Percentiles rank a stretch among this genome's conserved stretches.
Evolutionary conservation across 2,329 filamentous ascomycete species (phyloP).

Genomic region (Orbilia quercus): DNA sequence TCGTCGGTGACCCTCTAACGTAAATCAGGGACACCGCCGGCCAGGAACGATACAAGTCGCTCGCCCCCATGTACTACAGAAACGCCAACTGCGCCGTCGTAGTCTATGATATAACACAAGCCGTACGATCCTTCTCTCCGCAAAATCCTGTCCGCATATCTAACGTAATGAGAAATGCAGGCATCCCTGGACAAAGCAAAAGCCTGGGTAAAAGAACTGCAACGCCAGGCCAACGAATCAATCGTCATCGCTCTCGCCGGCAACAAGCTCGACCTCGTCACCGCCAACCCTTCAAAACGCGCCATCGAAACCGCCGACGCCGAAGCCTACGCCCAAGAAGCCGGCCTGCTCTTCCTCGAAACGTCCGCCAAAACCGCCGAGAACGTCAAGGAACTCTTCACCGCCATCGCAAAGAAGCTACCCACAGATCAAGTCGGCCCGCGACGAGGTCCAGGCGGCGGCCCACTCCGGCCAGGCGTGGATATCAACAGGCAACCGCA

Average conservation of each 20-base stretch:
- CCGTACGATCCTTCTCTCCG: slow-evolving; percentile 73
- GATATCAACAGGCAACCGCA: slow-evolving; percentile 67
- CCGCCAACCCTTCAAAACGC: slow-evolving; percentile 93
- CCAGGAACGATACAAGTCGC: slow-evolving; percentile 98
- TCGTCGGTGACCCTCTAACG: slow-evolving; percentile 24
- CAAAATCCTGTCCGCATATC: slow-evolving; percentile 11
- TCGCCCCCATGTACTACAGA: slow-evolving; percentile 99
- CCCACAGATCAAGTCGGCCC: slow-evolving; percentile 96
- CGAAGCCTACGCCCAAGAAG: slow-evolving; percentile 93
- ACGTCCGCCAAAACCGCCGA: slow-evolving; percentile 97
- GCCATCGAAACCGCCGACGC: slow-evolving; percentile 89
- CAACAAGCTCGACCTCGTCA: slow-evolving; percentile 97
- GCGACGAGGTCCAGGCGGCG: slow-evolving; percentile 64
- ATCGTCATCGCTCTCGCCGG: slow-evolving; percentile 98
- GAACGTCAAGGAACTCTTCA: slow-evolving; percentile 95
- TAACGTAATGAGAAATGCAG: slow-evolving; percentile 66
- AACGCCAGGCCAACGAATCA: slow-evolving; percentile 98
- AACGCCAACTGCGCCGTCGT: slow-evolving; percentile 99
- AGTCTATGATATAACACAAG: slow-evolving; percentile 99
- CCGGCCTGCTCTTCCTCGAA: slow-evolving; percentile 95
- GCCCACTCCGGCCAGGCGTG: slow-evolving; percentile 69
- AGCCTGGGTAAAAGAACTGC: slow-evolving; percentile 98
- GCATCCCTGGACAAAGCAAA: slow-evolving; percentile 98
- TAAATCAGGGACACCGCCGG: slow-evolving; percentile 79
- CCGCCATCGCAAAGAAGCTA: slow-evolving; percentile 96